Conservation (phyloP, 306 rosid species). For the Vigna radiata region DNA sequence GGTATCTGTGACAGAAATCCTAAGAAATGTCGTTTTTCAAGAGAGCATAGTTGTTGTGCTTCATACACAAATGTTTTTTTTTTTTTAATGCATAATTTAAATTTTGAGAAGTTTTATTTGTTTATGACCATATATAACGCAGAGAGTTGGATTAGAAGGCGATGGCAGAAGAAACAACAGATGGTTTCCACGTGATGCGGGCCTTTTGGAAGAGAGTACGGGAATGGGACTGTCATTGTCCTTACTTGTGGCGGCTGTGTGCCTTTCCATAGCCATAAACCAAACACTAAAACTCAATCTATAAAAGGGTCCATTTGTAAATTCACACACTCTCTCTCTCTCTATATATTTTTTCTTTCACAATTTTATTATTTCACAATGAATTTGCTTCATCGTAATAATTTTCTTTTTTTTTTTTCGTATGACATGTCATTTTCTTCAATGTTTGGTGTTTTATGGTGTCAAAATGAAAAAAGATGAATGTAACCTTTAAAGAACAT, state of each 20-base stretch:
- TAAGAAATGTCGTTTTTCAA: constrained; percentile 59
- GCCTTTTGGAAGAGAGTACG: constrained; percentile 79
- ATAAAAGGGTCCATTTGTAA: not conserved
- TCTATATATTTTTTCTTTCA: not conserved
- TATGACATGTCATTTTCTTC: constrained; percentile 18
- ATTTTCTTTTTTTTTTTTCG: not conserved
- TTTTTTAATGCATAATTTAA: too few relatives aligned
- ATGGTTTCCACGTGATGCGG: constrained; percentile 95
- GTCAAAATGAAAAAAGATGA: not conserved
- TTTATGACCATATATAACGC: not conserved
- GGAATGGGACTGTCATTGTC: constrained; percentile 95
- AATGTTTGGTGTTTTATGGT: not conserved
- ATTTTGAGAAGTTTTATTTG: too few relatives aligned
- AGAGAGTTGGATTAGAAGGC: constrained; percentile 50
- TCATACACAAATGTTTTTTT: constrained; percentile 44
- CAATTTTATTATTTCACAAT: not conserved
- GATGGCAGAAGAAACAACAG: constrained; percentile 59
- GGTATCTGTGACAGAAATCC: constrained; percentile 69
- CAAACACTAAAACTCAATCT: not conserved
- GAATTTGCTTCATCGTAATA: too few relatives aligned
- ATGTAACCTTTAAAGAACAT: not conserved
- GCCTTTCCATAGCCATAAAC: constrained; percentile 27
- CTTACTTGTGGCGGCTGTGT: constrained; percentile 91
- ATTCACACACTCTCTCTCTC: not conserved
- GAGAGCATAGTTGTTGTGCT: constrained; percentile 45